These are phyloP conservation scores for Corymbia maculata DNA, from an alignment of 345 rosid genomes.

Conservation along the genomic window DNA sequence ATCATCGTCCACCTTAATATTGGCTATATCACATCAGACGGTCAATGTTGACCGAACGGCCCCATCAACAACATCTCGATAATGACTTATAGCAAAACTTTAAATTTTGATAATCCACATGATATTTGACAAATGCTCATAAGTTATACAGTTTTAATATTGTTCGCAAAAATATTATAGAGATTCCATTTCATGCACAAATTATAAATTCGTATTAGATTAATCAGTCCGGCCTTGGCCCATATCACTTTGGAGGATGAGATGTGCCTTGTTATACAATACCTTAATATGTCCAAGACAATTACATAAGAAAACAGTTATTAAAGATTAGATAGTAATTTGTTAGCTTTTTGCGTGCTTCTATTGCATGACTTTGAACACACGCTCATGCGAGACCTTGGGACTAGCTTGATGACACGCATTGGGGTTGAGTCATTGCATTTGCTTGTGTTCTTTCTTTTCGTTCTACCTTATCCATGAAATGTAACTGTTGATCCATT, in stretches of 20 bases:
- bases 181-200: neutral
- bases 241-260: neutral
- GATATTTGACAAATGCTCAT: neutral
- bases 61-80: accelerated
- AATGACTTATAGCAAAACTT: neutral
- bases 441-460: neutral
- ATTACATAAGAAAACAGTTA: neutral
- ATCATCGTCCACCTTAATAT: too few relatives aligned
- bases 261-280: neutral
- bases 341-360: neutral
- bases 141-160: neutral
- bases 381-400: neutral
- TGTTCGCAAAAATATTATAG: neutral
- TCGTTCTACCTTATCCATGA: neutral
- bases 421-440: neutral
- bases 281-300: neutral
- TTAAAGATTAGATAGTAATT: neutral
- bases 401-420: neutral
- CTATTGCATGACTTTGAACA: neutral
- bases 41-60: accelerated
- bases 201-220: neutral
- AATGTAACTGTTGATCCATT: neutral
- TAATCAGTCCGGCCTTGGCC: too few relatives aligned
- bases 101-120: neutral
- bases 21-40: neutral